Evolutionary conservation across 192 early-diverging fungal species (phyloP), one percentile per base, ranked within the genome.

Genomic region (Ambispora gerdemannii): DNA sequence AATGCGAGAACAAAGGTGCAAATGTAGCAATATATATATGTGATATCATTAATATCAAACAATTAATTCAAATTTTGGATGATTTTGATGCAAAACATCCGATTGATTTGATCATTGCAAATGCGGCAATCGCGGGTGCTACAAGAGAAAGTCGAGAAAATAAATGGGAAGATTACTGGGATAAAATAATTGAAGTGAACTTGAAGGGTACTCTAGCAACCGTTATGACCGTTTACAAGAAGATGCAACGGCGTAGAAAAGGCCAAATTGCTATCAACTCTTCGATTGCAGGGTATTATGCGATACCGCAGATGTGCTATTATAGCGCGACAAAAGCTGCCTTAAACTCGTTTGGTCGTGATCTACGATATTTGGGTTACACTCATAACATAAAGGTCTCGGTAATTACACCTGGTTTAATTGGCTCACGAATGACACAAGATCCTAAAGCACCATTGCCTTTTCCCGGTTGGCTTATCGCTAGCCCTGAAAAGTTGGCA

Each of bases 181-280:
- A 51, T 15, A 33, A 71, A 17, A 24, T 63, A 15, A 28, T 38
- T 10, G 52, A 22, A 20, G 49, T 61, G n/a, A 28, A 59, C 0
- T 17, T 60, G 4, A 38, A 22, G 13, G 8, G 19, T 59, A 24
- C 11, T 47, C 6, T 47, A 47, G 55, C 36, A 36, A 72, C 63
- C 32, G 30, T 68, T 7, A 68, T 72, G 50, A 34, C 75, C 17
- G 70, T 47, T 28, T 76, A 43, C 33, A 65, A 72, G 61, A 36
- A 38, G 30, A 72, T 72, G 71, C 32, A 62, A 28, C n/a, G 36
- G 50, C 33, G 64, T 28, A 66, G 50, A 4, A 15, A 13, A 19
- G 75, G 75, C 30, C 75, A 76, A 32, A 76, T 76, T 43, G 75
- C 75, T n/a, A 56, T 56, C 15, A 70, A 30, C 10, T 60, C 68